A percentile compares a stretch with the other conserved stretches of the same genome.
Evolutionary conservation across 139 green algal species (phyloP).

Genomic region (Auxenochlorella protothecoides): DNA sequence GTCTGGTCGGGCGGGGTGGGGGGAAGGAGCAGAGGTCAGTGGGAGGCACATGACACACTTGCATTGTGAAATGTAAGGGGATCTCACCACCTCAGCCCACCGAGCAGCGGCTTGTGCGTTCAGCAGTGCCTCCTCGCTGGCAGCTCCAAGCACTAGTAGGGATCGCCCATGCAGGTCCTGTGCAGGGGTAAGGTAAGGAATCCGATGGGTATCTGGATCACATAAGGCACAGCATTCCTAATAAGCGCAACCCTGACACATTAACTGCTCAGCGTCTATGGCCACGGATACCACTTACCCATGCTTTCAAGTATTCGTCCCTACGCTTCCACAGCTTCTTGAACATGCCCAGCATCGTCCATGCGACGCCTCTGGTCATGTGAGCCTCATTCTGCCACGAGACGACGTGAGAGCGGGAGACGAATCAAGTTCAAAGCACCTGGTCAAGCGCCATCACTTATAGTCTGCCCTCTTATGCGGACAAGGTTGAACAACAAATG

Average conservation of each 20-base stretch:
- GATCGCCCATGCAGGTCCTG: too few relatives aligned
- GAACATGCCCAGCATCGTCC: slow-evolving; percentile 7
- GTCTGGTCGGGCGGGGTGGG: neutral
- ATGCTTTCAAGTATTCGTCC: neutral
- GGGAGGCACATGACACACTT: neutral
- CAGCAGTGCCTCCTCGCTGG: neutral
- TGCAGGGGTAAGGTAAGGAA: too few relatives aligned
- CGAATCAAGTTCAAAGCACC: too few relatives aligned
- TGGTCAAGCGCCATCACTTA: too few relatives aligned
- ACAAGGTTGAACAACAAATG: too few relatives aligned
- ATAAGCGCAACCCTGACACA: too few relatives aligned
- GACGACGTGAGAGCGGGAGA: too few relatives aligned
- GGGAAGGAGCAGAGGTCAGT: neutral
- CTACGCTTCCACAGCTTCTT: slow-evolving; percentile 22
- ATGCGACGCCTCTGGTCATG: neutral
- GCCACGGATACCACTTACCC: neutral
- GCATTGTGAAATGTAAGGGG: neutral
- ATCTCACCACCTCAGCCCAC: neutral
- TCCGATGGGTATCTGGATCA: too few relatives aligned
- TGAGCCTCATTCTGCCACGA: too few relatives aligned
- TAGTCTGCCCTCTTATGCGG: too few relatives aligned
- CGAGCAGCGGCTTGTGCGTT: neutral
- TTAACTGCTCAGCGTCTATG: too few relatives aligned
- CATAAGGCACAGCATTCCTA: too few relatives aligned
- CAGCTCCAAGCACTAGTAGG: neutral